Evolutionary conservation across 2,329 filamentous ascomycete genomes (phyloP), one percentile per base, ranked within the genome.

Genomic region (Ophiocordyceps sinensis): DNA sequence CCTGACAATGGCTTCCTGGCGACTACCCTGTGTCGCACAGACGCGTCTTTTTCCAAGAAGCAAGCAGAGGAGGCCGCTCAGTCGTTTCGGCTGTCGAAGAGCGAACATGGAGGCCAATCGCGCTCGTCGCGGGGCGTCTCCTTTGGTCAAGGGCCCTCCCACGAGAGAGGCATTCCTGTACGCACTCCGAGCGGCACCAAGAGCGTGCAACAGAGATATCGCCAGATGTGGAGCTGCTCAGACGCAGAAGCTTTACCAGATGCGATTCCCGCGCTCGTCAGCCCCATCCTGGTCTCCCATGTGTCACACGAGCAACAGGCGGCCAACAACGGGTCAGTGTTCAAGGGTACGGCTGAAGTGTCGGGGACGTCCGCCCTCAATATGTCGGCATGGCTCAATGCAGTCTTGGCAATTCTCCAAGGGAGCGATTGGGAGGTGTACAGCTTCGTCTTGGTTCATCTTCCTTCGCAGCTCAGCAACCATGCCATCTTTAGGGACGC

Each of bases 381-480:
- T 41, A 70, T 82, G 37, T 68, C 71, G 13, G 60, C 70, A 34
- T 94, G 86, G 83, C 68, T 94, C n/a, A 82, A 88, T 47, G 71
- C 78, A 11, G 68, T 93, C 31, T 73, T 85, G 23, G 69, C 70
- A n/a, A 64, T 91, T n/a, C 64, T 94, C 36, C 72, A 78, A 42
- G 82, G 81, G 34, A 75, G 77, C 38, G 81, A 91, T 46, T 96
- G 89, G 88, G 87, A 96, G 56, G 68, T 94, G 2, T 94, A 94
- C 66, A 89, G 85, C 59, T 95, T 89, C 55, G 74, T 89, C 15
- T 67, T 98, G 28, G 83, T 86, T 6, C 85, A 94, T 57, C 66
- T 95, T 10, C 84, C 86, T 1, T 82, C 85, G 26, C 89, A 96
- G 52, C 69, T 98, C 19, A 84, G 81, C 58, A 98, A 98, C 51